Percentiles rank a stretch among this genome's conserved stretches.
phyloP scores from a whole-genome alignment of 148 eudicot species.

The Selenicereus undatus region DNA sequence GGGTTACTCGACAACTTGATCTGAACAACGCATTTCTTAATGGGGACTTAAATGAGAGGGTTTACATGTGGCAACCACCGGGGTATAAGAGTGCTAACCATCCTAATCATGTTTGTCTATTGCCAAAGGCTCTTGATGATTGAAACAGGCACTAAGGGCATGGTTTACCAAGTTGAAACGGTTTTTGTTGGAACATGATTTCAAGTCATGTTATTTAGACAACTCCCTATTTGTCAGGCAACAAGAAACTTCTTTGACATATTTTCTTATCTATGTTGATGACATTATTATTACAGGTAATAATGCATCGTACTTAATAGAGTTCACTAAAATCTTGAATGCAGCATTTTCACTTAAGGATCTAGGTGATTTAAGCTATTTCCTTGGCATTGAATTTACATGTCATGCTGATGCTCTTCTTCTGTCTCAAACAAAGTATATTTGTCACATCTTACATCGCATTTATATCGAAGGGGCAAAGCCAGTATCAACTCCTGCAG shows the following conservation, averaged over 20 bases:
- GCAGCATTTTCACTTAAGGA: background rate
- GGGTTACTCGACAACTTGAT: background rate
- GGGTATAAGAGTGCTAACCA: background rate
- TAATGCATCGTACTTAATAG: background rate
- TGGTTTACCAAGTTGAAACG: background rate
- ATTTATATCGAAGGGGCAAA: background rate
- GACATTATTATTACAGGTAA: background rate
- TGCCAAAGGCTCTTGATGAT: background rate
- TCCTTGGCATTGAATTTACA: background rate
- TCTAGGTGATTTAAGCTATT: background rate
- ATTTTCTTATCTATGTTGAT: conserved; percentile 13
- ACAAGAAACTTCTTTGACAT: background rate
- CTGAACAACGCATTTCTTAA: background rate
- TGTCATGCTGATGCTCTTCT: background rate
- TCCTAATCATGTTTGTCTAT: background rate
- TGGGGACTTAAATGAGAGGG: background rate
- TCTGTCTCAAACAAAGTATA: background rate
- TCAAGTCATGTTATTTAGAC: background rate
- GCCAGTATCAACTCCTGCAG: background rate
- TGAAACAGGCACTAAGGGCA: background rate
- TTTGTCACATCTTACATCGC: background rate
- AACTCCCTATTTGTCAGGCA: background rate
- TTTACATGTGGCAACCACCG: background rate
- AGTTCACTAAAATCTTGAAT: no score
- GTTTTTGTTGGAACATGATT: background rate